These are phyloP conservation scores for Brachypodium distachyon DNA, from an alignment of 202 grass and related monocot species.

Conservation along the genomic window DNA sequence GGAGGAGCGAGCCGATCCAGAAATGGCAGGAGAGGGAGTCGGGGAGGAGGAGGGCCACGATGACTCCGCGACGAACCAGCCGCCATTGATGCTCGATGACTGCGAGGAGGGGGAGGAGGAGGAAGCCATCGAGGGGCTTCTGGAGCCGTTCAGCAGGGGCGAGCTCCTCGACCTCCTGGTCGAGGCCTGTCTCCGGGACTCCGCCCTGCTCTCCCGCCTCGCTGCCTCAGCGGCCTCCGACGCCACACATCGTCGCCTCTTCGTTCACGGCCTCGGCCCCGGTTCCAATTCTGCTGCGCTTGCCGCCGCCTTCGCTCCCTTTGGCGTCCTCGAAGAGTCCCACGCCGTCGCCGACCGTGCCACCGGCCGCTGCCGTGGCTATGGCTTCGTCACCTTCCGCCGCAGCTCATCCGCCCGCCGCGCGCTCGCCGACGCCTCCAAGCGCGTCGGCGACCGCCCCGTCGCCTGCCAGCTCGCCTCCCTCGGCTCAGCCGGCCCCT, in stretches of 20 bases:
- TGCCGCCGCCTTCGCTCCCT: constrained; percentile 37
- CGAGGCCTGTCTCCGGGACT: constrained; percentile 40
- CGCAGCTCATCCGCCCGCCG: constrained; percentile 28
- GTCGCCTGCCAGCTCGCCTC: constrained; percentile 51
- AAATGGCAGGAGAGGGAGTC: neutral
- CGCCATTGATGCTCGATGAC: neutral
- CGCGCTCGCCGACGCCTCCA: constrained; percentile 47
- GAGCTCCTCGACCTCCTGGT: constrained; percentile 53
- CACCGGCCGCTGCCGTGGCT: constrained; percentile 51
- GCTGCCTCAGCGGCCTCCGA: constrained; percentile 26
- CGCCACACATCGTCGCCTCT: constrained; percentile 55
- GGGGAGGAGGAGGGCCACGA: constrained; percentile 15
- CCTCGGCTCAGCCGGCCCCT: constrained; percentile 7
- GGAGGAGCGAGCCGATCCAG: constrained; percentile 1
- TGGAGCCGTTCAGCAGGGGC: constrained; percentile 64
- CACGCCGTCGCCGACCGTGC: constrained; percentile 40
- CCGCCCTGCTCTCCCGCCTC: constrained; percentile 25
- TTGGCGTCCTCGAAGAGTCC: constrained; percentile 46
- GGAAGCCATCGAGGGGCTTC: constrained; percentile 29
- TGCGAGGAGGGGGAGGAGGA: constrained; percentile 14
- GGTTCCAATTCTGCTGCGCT: constrained; percentile 42
- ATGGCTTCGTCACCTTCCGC: constrained; percentile 62
- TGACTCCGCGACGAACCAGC: neutral
- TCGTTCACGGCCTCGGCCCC: constrained; percentile 48
- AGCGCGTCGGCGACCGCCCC: constrained; percentile 36